These are phyloP conservation scores for Colletotrichum somersetense DNA, from an alignment of 2,329 filamentous ascomycete genomes.

Conservation along the genomic window DNA sequence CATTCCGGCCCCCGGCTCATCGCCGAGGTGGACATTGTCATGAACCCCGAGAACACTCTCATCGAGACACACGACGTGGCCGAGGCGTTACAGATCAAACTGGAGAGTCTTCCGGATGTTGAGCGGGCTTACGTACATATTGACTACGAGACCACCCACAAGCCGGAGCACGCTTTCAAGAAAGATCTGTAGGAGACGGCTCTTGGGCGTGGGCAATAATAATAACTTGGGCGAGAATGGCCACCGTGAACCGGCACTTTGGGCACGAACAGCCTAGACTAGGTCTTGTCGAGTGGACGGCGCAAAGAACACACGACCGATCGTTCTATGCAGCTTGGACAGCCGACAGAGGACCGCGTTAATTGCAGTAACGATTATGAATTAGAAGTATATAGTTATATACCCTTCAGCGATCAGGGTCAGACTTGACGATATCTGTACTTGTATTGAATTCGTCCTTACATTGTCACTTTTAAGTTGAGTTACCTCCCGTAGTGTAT, in stretches of 20 bases:
- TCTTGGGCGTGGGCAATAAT: neutral
- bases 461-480: too few relatives aligned
- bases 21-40: slow-evolving; percentile 96
- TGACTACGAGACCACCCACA: slow-evolving; percentile 95
- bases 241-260: neutral
- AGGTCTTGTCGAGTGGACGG: neutral
- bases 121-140: slow-evolving; percentile 97
- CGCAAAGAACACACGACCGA: neutral
- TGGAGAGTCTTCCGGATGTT: slow-evolving; percentile 91
- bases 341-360: neutral
- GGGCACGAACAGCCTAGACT: too few relatives aligned
- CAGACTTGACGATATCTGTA: too few relatives aligned
- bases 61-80: slow-evolving; percentile 90
- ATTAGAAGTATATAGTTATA: neutral
- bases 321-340: too few relatives aligned
- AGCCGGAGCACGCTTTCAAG: slow-evolving; percentile 81
- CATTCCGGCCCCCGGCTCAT: slow-evolving; percentile 90
- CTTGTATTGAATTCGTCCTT: neutral
- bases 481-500: neutral
- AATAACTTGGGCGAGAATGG: neutral
- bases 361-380: neutral
- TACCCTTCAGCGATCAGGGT: neutral
- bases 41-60: slow-evolving; percentile 81
- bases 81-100: slow-evolving; percentile 92
- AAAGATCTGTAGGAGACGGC: slow-evolving; percentile 65